Conservation (phyloP, 2,329 filamentous ascomycete species). For the Ceratocystis diversiconidia region DNA sequence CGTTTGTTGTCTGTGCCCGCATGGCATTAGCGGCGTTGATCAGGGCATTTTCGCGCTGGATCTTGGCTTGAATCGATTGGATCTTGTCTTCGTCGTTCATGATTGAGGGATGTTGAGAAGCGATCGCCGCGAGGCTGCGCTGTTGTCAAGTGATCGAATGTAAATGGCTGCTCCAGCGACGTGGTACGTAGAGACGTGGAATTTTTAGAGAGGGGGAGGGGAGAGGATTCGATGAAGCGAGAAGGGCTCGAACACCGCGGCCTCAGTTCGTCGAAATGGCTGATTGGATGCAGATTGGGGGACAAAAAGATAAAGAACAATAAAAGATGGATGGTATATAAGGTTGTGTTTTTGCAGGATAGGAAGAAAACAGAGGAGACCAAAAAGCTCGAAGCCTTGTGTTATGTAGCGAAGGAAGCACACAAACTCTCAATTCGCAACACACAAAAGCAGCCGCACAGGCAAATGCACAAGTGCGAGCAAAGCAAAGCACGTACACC, state of each 20-base stretch:
- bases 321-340: conserved; percentile 1
- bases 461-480: background rate
- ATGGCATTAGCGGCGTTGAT: conserved; percentile 90
- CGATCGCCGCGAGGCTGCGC: background rate
- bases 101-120: conserved; percentile 24
- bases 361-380: background rate
- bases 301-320: background rate
- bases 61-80: conserved; percentile 85
- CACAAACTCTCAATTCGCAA: background rate
- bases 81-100: conserved; percentile 53
- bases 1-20: conserved; percentile 91
- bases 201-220: background rate
- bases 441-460: background rate
- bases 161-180: background rate
- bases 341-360: background rate
- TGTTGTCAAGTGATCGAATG: background rate
- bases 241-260: background rate
- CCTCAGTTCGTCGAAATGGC: background rate
- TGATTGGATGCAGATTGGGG: background rate
- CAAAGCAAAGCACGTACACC: background rate
- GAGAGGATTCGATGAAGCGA: background rate
- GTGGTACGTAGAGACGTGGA: background rate
- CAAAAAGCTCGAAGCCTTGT: background rate
- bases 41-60: conserved; percentile 89
- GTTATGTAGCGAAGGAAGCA: background rate